Evolutionary conservation across 257 asterid genomes (phyloP), one percentile per base, ranked within the genome.

Genomic region (Solanum pimpinellifolium): DNA sequence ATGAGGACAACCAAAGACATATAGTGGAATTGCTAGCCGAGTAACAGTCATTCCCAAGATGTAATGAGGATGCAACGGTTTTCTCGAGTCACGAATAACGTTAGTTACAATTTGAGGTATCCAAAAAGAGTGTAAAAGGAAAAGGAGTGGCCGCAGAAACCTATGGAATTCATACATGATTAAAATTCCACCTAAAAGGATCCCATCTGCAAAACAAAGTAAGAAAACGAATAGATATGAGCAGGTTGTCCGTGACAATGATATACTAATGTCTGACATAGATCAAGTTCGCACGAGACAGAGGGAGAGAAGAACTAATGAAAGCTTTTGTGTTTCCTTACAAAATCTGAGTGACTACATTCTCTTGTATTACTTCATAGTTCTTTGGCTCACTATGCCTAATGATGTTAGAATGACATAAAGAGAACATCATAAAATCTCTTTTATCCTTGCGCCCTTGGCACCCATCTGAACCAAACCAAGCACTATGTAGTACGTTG

Each of bases 101-200:
- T 96, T 97, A 59, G 93, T 93, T 86, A 92, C 87, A 90, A 97
- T 93, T 92, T 97, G 99, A 9, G 99, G 99, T 73, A 97, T 91
- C 99, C 99, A 97, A 88, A 94, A 96, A 31, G 99, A 95, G 92
- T 97, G 97, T 52, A 96, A 91, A 21, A 97, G 94, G 90, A 97
- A 94, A 82, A 97, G 96, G 86, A 97, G 92, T 60, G 92, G 86
- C 87, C 93, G 92, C 87, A 96, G 86, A 83, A 90, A 97, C 91
- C 87, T 94, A 80, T 95, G 99, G 86, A 97, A 97, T 92, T 96
- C 99, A 23, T 97, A 96, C 98, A 95, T 93, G 59, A 97, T 86
- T 86, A 97, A 89, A 89, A 97, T 94, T 86, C 99, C 99, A 46
- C 98, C 96, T 87, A 97, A 90, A 70, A 97, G 98, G 90, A 95